Evolutionary conservation across 192 early-diverging fungal genomes (phyloP).

Genomic region (Linnemannia zychae): DNA sequence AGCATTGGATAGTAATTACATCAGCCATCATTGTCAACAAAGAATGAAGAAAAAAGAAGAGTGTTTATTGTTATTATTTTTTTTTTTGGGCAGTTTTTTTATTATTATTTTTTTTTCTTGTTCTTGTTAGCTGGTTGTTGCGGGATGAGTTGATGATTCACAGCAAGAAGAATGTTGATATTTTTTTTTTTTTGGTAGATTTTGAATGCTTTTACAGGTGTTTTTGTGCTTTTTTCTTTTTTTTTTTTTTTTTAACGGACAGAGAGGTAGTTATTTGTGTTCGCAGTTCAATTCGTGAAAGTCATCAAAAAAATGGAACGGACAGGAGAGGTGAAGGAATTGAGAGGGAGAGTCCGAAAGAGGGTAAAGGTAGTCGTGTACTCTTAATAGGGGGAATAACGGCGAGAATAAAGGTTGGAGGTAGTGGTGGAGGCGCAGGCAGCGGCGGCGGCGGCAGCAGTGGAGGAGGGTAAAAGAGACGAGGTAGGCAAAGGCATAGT

Average conservation of each 20-base stretch:
- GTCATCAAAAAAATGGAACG: conserved; percentile 14
- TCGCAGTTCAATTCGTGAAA: conserved; percentile 8
- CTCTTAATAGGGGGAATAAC: conserved; percentile 25
- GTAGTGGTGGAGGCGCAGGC: conserved; percentile 17
- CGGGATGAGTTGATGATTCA: neutral
- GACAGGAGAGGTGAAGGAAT: too few relatives aligned
- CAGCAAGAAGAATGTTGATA: neutral
- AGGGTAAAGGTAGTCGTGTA: neutral
- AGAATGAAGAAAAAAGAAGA: neutral
- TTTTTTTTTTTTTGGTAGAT: neutral
- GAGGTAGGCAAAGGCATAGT: neutral
- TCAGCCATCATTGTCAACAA: too few relatives aligned
- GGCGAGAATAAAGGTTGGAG: conserved; percentile 15
- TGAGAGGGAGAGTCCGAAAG: neutral
- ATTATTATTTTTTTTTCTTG: conserved; percentile 11
- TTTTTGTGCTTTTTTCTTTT: conserved; percentile 19
- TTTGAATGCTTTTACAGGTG: conserved; percentile 1
- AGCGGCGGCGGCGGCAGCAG: neutral
- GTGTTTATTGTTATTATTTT: neutral
- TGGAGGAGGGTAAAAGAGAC: neutral
- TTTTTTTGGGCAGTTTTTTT: conserved; percentile 3
- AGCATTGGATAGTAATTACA: too few relatives aligned
- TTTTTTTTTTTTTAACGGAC: neutral
- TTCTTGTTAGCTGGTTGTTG: neutral
- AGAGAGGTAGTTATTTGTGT: neutral